Evolutionary conservation across 768 basidiomycete species (phyloP).

Genomic region (Amanita rubescens): DNA sequence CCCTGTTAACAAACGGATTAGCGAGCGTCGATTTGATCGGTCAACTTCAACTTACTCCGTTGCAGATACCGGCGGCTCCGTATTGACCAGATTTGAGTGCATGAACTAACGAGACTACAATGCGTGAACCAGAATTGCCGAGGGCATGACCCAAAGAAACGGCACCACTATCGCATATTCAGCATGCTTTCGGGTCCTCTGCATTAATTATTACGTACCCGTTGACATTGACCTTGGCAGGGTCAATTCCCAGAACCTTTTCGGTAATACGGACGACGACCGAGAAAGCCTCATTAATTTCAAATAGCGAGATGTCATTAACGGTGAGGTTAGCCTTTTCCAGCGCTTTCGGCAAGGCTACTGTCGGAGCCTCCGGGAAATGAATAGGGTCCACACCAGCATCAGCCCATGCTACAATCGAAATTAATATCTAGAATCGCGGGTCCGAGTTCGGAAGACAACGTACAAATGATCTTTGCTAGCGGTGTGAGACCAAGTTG

Average conservation of each 20-base stretch:
- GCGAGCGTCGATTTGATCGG: slow-evolving; percentile 2
- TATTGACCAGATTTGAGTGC: slow-evolving; percentile 90
- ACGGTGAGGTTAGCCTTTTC: slow-evolving; percentile 77
- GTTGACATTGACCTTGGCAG: slow-evolving; percentile 84
- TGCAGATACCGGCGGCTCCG: slow-evolving; percentile 95
- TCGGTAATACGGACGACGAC: slow-evolving; percentile 88
- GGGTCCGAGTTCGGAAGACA: slow-evolving; percentile 4
- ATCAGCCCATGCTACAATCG: slow-evolving; percentile 80
- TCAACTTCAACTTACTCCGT: slow-evolving; percentile 60
- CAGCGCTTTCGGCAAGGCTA: slow-evolving; percentile 84
- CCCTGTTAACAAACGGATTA: slow-evolving; percentile 43
- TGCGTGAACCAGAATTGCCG: slow-evolving; percentile 92
- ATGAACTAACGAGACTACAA: slow-evolving; percentile 88
- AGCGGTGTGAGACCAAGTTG: slow-evolving; percentile 88
- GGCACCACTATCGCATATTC: slow-evolving; percentile 60
- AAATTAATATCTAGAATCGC: slow-evolving; percentile 9
- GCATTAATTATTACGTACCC: slow-evolving; percentile 49
- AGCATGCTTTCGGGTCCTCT: slow-evolving; percentile 6
- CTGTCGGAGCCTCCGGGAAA: slow-evolving; percentile 92
- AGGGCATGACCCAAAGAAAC: slow-evolving; percentile 96
- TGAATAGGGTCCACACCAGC: slow-evolving; percentile 95
- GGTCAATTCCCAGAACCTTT: slow-evolving; percentile 77
- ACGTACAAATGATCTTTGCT: slow-evolving; percentile 89
- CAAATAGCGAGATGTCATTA: slow-evolving; percentile 85
- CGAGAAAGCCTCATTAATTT: slow-evolving; percentile 98